Percentiles rank a stretch among this genome's conserved stretches.
Conservation (phyloP, 1,284 basidiomycete species). For the Neonothopanus nambi region DNA sequence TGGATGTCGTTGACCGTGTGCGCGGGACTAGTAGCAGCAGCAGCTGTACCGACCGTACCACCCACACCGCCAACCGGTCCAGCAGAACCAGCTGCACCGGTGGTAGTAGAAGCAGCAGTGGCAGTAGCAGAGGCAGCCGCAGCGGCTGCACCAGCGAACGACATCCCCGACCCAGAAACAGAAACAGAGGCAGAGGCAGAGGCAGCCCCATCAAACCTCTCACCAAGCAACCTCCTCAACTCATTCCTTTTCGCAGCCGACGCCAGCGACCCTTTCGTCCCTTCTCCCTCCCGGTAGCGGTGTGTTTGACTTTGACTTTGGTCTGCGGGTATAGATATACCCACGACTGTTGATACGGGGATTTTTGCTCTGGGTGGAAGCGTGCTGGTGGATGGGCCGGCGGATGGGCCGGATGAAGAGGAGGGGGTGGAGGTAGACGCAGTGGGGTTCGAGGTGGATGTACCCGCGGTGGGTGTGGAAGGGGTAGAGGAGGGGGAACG, state of each 20-base stretch:
- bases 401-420: conserved; percentile 36
- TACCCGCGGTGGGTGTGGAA: conserved; percentile 28
- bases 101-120: too few relatives aligned
- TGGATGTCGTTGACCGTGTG: conserved; percentile 26
- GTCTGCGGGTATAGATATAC: conserved; percentile 64
- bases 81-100: too few relatives aligned
- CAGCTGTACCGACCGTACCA: too few relatives aligned
- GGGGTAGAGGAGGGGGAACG: conserved; percentile 39
- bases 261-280: too few relatives aligned
- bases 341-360: conserved; percentile 65
- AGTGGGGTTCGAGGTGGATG: too few relatives aligned
- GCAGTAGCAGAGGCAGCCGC: too few relatives aligned
- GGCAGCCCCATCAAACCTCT: neutral
- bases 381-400: neutral
- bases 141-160: conserved; percentile 10
- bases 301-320: too few relatives aligned
- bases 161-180: conserved; percentile 5
- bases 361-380: conserved; percentile 16
- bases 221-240: conserved; percentile 47
- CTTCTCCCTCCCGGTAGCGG: too few relatives aligned
- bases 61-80: too few relatives aligned
- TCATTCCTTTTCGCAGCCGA: conserved; percentile 49
- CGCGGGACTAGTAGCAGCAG: neutral
- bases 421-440: conserved; percentile 30
- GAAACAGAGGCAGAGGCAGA: too few relatives aligned